phyloP scores from a whole-genome alignment of 805 yeast genomes.

The Yamadazyma scolyti region DNA sequence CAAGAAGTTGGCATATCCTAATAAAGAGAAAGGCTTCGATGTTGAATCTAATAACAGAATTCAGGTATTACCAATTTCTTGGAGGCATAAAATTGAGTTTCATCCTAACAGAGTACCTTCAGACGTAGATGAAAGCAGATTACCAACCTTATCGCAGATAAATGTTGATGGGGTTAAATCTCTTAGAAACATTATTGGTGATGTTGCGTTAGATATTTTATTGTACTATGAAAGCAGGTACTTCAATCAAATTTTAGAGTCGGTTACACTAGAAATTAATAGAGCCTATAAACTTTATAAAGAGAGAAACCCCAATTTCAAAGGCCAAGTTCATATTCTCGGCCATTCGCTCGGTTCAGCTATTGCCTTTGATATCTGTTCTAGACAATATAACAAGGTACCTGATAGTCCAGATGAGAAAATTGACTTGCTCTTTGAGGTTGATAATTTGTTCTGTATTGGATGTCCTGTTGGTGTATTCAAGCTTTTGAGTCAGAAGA shows the following conservation, averaged over 20 bases:
- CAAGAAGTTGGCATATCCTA: slow-evolving; percentile 32
- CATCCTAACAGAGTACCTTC: slow-evolving; percentile 39
- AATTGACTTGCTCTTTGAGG: slow-evolving; percentile 58
- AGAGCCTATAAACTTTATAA: slow-evolving; percentile 54
- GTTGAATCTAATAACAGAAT: slow-evolving; percentile 50
- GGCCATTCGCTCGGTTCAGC: slow-evolving; percentile 95
- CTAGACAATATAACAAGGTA: slow-evolving; percentile 39
- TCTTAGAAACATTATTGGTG: slow-evolving; percentile 75
- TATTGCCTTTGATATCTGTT: slow-evolving; percentile 71
- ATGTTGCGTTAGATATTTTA: slow-evolving; percentile 79
- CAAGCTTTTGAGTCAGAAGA: slow-evolving; percentile 64
- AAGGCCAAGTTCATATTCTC: slow-evolving; percentile 77
- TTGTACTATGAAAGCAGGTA: slow-evolving; percentile 73
- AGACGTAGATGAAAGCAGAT: slow-evolving; percentile 33
- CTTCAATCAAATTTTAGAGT: slow-evolving; percentile 54
- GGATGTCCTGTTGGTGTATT: slow-evolving; percentile 93
- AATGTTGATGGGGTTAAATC: slow-evolving; percentile 77
- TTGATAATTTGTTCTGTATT: slow-evolving; percentile 70
- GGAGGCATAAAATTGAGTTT: slow-evolving; percentile 81
- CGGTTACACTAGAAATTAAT: slow-evolving; percentile 65
- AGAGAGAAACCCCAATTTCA: slow-evolving; percentile 63
- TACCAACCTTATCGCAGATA: slow-evolving; percentile 67
- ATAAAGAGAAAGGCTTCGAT: slow-evolving; percentile 12
- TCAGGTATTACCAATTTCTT: slow-evolving; percentile 85
- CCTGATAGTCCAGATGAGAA: slow-evolving; percentile 26